Evolutionary conservation across 495 filamentous ascomycete species (phyloP).

Genomic region (Hypoxylon lenormandii): DNA sequence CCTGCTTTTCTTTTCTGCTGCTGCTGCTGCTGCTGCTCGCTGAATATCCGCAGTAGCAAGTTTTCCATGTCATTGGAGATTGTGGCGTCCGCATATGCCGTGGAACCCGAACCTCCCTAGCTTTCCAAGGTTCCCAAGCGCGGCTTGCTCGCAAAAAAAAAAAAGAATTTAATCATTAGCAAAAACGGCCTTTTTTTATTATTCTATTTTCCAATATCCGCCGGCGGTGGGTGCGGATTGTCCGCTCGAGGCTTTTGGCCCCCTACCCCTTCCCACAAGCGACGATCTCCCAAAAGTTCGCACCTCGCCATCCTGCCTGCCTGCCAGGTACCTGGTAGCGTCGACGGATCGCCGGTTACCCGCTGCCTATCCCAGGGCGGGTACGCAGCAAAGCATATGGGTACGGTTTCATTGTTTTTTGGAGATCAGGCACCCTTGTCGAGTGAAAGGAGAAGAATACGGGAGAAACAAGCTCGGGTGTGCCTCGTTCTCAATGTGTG

Average conservation of each 20-base stretch:
- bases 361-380: background rate
- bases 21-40: background rate
- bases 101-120: slow-evolving; percentile 14
- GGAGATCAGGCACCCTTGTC: background rate
- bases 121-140: slow-evolving; percentile 22
- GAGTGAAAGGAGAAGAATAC: background rate
- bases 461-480: background rate
- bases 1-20: slow-evolving; percentile 10
- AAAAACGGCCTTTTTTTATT: slow-evolving; percentile 6
- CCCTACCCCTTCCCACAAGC: background rate
- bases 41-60: background rate
- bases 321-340: slow-evolving; percentile 31
- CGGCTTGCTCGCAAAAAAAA: slow-evolving; percentile 2
- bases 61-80: slow-evolving; percentile 2
- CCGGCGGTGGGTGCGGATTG: slow-evolving; percentile 25
- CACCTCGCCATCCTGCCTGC: background rate
- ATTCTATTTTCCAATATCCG: background rate
- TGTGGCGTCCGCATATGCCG: slow-evolving; percentile 36
- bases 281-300: slow-evolving; percentile 15
- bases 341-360: slow-evolving; percentile 28
- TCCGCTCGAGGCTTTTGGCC: slow-evolving; percentile 20
- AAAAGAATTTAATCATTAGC: background rate
- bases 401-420: slow-evolving; percentile 20
- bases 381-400: slow-evolving; percentile 17
- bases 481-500: background rate